Conservation (phyloP, 345 rosid species). For the Heritiera littoralis region DNA sequence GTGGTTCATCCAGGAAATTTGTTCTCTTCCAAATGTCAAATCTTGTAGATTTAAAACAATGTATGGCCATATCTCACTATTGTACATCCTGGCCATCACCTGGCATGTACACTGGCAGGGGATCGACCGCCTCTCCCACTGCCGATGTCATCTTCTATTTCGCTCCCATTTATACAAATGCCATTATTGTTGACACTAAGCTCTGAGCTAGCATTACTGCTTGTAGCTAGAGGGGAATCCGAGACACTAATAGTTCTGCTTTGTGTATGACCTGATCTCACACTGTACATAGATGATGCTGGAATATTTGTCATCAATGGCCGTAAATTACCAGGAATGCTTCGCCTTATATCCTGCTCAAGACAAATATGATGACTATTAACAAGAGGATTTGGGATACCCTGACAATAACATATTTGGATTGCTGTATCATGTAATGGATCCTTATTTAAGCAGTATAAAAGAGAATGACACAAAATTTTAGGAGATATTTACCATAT, state of each 20-base stretch:
- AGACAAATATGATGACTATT: conserved; percentile 10
- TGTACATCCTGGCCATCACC: conserved; percentile 40
- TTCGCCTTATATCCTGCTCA: conserved; percentile 86
- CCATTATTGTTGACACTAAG: conserved; percentile 80
- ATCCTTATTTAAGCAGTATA: conserved; percentile 10
- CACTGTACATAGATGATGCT: conserved; percentile 95
- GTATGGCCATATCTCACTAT: conserved; percentile 1
- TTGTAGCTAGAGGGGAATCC: conserved; percentile 92
- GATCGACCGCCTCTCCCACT: conserved; percentile 69
- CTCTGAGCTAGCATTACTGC: conserved; percentile 98
- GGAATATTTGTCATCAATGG: conserved; percentile 95
- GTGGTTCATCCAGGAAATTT: conserved; percentile 23
- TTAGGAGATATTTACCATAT: conserved; percentile 67
- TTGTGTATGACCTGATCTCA: conserved; percentile 78
- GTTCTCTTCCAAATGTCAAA: conserved; percentile 30
- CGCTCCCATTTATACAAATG: conserved; percentile 55
- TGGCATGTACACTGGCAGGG: conserved; percentile 59
- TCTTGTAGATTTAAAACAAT: conserved; percentile 24
- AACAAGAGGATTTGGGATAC: conserved; percentile 4
- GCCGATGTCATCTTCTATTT: conserved; percentile 62
- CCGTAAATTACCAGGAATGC: conserved; percentile 84
- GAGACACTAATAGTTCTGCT: conserved; percentile 71
- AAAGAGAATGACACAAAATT: not conserved
- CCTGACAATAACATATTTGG: not conserved
- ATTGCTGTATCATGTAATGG: not conserved